Evolutionary conservation across 2,329 filamentous ascomycete genomes (phyloP).

Genomic region (Curvularia eragrostidis): DNA sequence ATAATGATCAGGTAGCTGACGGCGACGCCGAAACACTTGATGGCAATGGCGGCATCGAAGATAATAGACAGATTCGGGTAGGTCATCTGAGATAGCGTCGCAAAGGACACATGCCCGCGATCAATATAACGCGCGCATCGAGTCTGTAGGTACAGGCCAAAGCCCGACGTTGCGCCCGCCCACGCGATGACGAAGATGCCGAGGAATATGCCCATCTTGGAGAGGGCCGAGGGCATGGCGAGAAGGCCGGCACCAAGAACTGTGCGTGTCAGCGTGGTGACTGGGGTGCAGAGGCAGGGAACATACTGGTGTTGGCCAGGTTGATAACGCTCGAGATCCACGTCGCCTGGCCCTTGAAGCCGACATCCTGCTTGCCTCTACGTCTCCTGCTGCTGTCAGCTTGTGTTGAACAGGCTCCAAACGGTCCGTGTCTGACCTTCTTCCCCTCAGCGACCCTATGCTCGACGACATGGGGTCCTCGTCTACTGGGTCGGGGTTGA

Average conservation of each 20-base stretch:
- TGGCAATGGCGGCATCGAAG: conserved; percentile 93
- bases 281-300: conserved; percentile 4
- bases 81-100: conserved; percentile 94
- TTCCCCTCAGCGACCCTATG: conserved; percentile 49
- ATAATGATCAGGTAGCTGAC: conserved; percentile 99
- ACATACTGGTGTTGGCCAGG: conserved; percentile 89
- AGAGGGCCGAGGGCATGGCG: conserved; percentile 93
- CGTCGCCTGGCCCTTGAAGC: conserved; percentile 75
- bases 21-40: conserved; percentile 97
- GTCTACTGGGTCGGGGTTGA: conserved; percentile 49
- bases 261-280: conserved; percentile 49
- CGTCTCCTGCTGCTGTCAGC: conserved; percentile 56
- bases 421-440: conserved; percentile 35
- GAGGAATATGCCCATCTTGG: conserved; percentile 90
- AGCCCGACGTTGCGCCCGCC: conserved; percentile 87
- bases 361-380: conserved; percentile 73
- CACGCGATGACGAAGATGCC: conserved; percentile 86
- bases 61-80: conserved; percentile 95
- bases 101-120: conserved; percentile 87
- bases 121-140: conserved; percentile 93
- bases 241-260: conserved; percentile 93
- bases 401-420: not conserved
- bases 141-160: conserved; percentile 93
- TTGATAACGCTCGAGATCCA: conserved; percentile 94
- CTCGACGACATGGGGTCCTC: conserved; percentile 52